Conservation (phyloP, 768 basidiomycete species). For the Lactarius hatsudake region DNA sequence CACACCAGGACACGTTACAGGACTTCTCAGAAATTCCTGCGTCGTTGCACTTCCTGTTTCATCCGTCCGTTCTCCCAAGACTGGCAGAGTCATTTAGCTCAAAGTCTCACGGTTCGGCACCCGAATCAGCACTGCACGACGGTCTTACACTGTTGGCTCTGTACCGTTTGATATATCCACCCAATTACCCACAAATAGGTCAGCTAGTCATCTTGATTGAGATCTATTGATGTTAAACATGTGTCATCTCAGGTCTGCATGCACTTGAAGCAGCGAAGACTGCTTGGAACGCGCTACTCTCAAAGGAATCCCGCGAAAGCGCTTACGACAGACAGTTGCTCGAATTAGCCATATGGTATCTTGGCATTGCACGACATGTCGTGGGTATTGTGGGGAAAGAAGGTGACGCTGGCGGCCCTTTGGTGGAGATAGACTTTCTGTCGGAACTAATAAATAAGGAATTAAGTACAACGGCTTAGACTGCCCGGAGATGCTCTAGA, state of each 20-base stretch:
- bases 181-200: constrained; percentile 83
- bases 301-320: constrained; percentile 22
- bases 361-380: not conserved
- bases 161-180: constrained; percentile 69
- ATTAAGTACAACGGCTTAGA: constrained; percentile 29
- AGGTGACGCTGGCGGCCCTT: constrained; percentile 23
- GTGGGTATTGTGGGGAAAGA: constrained; percentile 19
- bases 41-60: constrained; percentile 44
- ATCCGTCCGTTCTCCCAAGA: constrained; percentile 55
- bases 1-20: constrained; percentile 15
- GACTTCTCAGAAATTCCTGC: constrained; percentile 41
- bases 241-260: constrained; percentile 59
- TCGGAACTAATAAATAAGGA: constrained; percentile 13
- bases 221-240: not conserved
- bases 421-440: constrained; percentile 15
- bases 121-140: constrained; percentile 47
- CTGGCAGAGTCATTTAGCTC: constrained; percentile 64
- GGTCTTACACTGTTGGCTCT: constrained; percentile 62
- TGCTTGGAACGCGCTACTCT: constrained; percentile 62
- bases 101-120: constrained; percentile 65
- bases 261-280: constrained; percentile 74
- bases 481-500: constrained; percentile 12
- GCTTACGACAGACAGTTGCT: constrained; percentile 4
- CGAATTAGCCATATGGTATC: constrained; percentile 1
- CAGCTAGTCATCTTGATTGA: constrained; percentile 26